Percentiles rank a stretch among this genome's conserved stretches.
phyloP scores from a whole-genome alignment of 2,329 filamentous ascomycete genomes.

The Aspergillus felis region DNA sequence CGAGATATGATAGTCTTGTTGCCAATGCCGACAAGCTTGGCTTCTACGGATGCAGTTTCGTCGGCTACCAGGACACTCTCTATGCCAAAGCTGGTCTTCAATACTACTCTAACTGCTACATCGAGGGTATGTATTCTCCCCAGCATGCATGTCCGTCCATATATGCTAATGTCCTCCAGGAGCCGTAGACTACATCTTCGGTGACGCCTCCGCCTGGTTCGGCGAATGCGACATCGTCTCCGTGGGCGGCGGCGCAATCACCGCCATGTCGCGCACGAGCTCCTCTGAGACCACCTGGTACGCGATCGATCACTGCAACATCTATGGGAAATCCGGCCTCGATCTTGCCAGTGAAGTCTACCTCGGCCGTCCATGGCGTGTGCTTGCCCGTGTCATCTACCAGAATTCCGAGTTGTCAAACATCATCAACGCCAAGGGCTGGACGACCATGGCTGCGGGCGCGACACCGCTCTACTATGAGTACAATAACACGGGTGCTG shows the following conservation, averaged over 20 bases:
- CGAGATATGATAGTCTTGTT: constrained; percentile 13
- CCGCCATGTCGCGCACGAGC: constrained; percentile 26
- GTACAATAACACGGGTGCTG: constrained; percentile 24
- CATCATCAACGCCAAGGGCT: constrained; percentile 29
- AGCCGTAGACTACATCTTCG: constrained; percentile 36
- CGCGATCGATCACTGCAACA: constrained; percentile 26
- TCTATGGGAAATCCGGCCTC: constrained; percentile 17
- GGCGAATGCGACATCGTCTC: constrained; percentile 31
- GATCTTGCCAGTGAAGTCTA: constrained; percentile 23
- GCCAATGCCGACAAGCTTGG: constrained; percentile 28
- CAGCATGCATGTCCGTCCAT: no score
- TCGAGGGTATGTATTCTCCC: constrained; percentile 21
- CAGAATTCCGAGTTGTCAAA: constrained; percentile 26
- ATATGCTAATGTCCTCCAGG: constrained; percentile 12
- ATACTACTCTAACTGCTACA: constrained; percentile 31
- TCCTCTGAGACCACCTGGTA: constrained; percentile 27
- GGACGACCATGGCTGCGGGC: constrained; percentile 28
- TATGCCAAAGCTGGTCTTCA: constrained; percentile 32
- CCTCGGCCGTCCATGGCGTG: constrained; percentile 33
- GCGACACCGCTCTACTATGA: constrained; percentile 32
- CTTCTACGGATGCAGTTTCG: constrained; percentile 34
- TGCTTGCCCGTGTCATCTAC: constrained; percentile 32
- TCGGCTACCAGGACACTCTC: constrained; percentile 35
- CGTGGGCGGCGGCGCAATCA: constrained; percentile 29
- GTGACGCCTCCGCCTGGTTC: constrained; percentile 27